Conservation (phyloP, 768 basidiomycete genomes). For the Agaricus bisporus region DNA sequence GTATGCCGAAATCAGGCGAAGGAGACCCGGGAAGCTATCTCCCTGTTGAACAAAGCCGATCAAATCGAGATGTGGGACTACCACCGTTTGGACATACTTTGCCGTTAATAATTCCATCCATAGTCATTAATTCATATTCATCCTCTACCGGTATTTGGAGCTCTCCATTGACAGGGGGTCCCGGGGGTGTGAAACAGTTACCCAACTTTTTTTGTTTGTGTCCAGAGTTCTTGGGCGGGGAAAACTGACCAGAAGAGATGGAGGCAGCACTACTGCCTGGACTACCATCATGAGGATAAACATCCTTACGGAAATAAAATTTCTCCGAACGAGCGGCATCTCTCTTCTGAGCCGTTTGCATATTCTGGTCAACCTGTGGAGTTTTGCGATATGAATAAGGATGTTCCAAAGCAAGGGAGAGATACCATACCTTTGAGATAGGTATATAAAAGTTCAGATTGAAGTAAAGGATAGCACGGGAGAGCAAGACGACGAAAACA, state of each 20-base stretch:
- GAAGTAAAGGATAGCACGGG: conserved; percentile 87
- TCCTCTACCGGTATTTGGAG: conserved; percentile 46
- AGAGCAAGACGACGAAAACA: conserved; percentile 90
- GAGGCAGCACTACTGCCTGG: conserved; percentile 39
- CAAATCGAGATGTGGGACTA: not conserved
- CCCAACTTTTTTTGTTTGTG: conserved; percentile 60
- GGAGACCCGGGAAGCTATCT: conserved; percentile 66
- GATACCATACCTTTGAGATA: conserved; percentile 74
- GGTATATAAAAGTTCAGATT: conserved; percentile 94
- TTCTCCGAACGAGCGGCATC: conserved; percentile 68
- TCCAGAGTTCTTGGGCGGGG: conserved; percentile 28
- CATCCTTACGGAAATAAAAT: conserved; percentile 87
- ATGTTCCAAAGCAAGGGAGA: not conserved
- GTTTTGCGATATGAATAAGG: conserved; percentile 21
- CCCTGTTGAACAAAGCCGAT: conserved; percentile 32
- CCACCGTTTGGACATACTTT: conserved; percentile 41
- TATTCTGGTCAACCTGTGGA: conserved; percentile 90
- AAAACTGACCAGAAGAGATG: conserved; percentile 34
- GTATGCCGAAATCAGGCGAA: conserved; percentile 79
- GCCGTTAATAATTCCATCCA: conserved; percentile 93
- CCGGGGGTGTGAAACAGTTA: conserved; percentile 66
- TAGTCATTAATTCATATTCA: conserved; percentile 89
- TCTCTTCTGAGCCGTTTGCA: conserved; percentile 82
- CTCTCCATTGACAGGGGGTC: conserved; percentile 32
- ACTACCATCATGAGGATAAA: conserved; percentile 56